These are phyloP conservation scores for Naegleria gruberi DNA, from an alignment of 208 protist genomes.

Conservation along the genomic window DNA sequence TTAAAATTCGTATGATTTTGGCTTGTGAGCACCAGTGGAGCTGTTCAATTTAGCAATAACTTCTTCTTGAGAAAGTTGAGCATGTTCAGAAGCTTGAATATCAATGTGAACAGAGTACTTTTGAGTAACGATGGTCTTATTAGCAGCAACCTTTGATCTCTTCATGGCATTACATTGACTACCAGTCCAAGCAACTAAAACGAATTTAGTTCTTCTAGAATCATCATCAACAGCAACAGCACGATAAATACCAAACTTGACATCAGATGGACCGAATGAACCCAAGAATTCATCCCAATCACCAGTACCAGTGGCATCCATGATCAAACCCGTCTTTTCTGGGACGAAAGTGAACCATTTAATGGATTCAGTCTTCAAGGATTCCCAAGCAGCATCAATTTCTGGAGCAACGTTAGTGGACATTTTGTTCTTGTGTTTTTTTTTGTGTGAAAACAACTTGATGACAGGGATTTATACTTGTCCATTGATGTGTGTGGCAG, in stretches of 20 bases:
- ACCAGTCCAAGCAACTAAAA: slow-evolving; percentile 3
- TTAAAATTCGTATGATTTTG: slow-evolving; percentile 14
- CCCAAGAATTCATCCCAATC: neutral
- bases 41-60: neutral
- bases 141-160: neutral
- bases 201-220: slow-evolving; percentile 13
- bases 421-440: neutral
- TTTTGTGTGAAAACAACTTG: neutral
- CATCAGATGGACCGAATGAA: neutral
- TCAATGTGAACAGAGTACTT: neutral
- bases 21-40: slow-evolving; percentile 12
- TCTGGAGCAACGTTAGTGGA: neutral
- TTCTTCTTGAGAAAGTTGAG: neutral
- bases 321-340: neutral
- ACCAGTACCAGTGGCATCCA: neutral
- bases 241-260: neutral
- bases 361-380: neutral
- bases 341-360: neutral
- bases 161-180: neutral
- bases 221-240: slow-evolving; percentile 13
- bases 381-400: neutral
- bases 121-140: neutral
- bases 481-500: too few relatives aligned
- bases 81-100: neutral
- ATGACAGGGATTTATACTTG: neutral